Evolutionary conservation across 2,329 filamentous ascomycete species (phyloP), one percentile per base, ranked within the genome.

Genomic region (Hypoxylon sp.): DNA sequence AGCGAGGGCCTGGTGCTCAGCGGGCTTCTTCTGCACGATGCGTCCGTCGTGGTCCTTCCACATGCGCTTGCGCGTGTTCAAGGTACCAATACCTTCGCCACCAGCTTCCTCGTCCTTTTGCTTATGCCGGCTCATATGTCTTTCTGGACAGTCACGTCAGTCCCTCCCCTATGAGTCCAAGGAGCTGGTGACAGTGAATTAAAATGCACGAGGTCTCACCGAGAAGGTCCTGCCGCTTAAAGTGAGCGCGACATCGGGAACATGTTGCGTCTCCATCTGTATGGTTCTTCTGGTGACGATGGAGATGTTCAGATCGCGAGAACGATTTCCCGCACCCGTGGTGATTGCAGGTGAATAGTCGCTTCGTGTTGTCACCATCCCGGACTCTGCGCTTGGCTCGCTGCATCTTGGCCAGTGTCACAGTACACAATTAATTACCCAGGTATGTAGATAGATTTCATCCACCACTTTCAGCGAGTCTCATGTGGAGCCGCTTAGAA

Each of bases 161-260:
- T 53, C 52, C 53, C 38, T 53, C 52, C 51, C 36, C 55, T 52
- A 32, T 32, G 13, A 62, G 38, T 14, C 23, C 28, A 14, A 48
- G 17, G 25, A n/a, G 32, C 30, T 10, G 13, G 21, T 2, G 23
- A 60, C 43, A 11, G 23, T 21, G 17, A 17, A 17, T 10, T 36
- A 19, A 25, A 25, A 38, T 48, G 46, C 19, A 48, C 28, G 30
- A 48, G 32, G n/a, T 65, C 82, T 77, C 79, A 86, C 87, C 84
- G 62, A 89, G 77, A 45, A 90, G 77, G 75, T 90, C 88, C 25
- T 84, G 85, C 48, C 88, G 82, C 72, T 87, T 87, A 76, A 90
- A 90, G 73, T 89, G 86, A 28, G 87, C 86, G 62, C 83, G 83
- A 68, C 89, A 91, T 72, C 88, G 79, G 53, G 83, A 77, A 72